Conservation (phyloP, 202 grass and related monocot species). For the Hordeum pubiflorum region DNA sequence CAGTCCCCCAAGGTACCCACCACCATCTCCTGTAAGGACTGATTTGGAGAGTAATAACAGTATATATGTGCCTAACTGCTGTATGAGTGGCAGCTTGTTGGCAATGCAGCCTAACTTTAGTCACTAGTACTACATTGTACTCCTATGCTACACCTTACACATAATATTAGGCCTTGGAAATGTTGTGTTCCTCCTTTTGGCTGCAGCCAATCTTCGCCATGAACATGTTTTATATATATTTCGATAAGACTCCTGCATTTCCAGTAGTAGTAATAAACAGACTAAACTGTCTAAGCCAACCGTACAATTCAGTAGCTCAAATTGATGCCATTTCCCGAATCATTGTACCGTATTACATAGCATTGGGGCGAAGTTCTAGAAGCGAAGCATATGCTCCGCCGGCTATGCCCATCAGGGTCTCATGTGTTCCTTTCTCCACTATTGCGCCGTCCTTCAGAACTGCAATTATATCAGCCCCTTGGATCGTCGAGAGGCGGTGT, state of each 20-base stretch:
- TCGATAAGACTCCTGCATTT: not conserved
- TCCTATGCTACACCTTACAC: not conserved
- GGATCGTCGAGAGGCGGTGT: constrained; percentile 51
- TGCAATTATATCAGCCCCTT: constrained; percentile 40
- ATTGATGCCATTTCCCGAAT: not conserved
- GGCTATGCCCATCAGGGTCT: constrained; percentile 26
- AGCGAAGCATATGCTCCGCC: constrained; percentile 50
- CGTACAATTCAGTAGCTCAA: not conserved
- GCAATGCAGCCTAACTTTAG: not conserved
- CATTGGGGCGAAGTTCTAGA: constrained; percentile 26
- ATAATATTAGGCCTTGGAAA: not conserved
- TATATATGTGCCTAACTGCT: not conserved
- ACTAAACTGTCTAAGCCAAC: not conserved
- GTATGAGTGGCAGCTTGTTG: no score
- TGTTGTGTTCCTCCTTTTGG: not conserved
- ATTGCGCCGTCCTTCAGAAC: constrained; percentile 46
- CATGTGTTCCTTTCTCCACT: constrained; percentile 50
- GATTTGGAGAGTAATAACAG: no score
- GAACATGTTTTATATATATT: not conserved
- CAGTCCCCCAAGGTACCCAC: not conserved
- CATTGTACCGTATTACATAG: not conserved
- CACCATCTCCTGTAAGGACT: not conserved
- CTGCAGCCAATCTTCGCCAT: not conserved
- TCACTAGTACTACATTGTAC: not conserved
- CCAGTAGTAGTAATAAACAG: not conserved